Conservation (phyloP, 495 filamentous ascomycete species). For the Penicillium steckii region DNA sequence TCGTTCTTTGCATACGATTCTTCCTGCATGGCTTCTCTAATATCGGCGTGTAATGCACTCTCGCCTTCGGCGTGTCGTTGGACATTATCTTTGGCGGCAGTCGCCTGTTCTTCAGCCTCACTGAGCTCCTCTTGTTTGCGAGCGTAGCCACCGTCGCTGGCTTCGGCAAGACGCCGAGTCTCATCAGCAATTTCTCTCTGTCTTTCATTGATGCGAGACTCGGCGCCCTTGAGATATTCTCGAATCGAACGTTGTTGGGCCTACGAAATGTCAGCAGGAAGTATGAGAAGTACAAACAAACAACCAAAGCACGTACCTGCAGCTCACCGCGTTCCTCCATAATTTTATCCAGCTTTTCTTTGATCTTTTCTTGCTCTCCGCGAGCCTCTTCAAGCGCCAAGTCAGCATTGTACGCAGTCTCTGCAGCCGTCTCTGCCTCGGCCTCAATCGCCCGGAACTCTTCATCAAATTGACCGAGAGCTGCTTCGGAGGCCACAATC, state of each 20-base stretch:
- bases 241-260: conserved; percentile 51
- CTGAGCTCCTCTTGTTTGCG: conserved; percentile 48
- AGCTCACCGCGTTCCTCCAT: conserved; percentile 43
- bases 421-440: conserved; percentile 51
- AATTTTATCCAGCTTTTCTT: conserved; percentile 36
- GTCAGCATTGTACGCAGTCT: conserved; percentile 53
- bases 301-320: conserved; percentile 41
- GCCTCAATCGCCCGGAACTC: conserved; percentile 45
- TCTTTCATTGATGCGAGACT: conserved; percentile 37
- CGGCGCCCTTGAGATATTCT: conserved; percentile 43
- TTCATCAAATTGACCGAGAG: conserved; percentile 36
- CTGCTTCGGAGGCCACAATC: conserved; percentile 43
- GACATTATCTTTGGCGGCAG: conserved; percentile 27
- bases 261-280: conserved; percentile 29
- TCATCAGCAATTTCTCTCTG: conserved; percentile 46
- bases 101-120: conserved; percentile 31
- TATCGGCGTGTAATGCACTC: conserved; percentile 28
- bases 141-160: conserved; percentile 53
- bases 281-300: neutral
- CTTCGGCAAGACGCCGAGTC: conserved; percentile 47
- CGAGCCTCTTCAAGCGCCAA: conserved; percentile 43
- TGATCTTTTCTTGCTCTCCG: conserved; percentile 39
- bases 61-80: conserved; percentile 32
- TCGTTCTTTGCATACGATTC: conserved; percentile 22
- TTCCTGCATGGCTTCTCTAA: conserved; percentile 37